These are phyloP conservation scores for Colletotrichum siamense DNA, from an alignment of 2,329 filamentous ascomycete genomes.

Conservation along the genomic window DNA sequence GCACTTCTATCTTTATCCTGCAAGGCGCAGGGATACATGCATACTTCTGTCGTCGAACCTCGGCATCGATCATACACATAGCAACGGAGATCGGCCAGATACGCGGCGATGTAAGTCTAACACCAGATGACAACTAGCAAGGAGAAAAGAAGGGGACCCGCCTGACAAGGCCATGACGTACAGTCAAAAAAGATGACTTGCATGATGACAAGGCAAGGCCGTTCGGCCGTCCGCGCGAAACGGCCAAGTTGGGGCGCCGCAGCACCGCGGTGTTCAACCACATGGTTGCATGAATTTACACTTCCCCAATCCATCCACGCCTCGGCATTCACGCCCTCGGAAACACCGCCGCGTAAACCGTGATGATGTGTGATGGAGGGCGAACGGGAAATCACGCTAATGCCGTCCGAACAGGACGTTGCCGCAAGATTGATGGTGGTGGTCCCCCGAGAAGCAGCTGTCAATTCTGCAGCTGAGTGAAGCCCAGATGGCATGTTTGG, in stretches of 20 bases:
- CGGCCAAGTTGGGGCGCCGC: background rate
- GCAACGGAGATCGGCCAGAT: too few species aligned
- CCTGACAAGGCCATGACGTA: background rate
- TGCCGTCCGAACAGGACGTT: background rate
- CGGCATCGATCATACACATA: background rate
- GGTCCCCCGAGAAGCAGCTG: background rate
- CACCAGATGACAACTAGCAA: background rate
- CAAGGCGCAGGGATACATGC: background rate
- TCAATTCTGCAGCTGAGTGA: background rate
- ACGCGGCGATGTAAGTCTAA: background rate
- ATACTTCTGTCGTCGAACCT: background rate
- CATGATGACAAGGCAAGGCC: background rate
- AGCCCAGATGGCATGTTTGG: background rate
- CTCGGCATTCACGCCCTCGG: background rate
- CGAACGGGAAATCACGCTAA: background rate
- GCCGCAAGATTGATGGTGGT: background rate
- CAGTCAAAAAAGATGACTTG: background rate
- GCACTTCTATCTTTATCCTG: background rate
- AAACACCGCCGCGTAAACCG: background rate
- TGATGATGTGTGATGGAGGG: background rate
- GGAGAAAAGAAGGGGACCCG: background rate
- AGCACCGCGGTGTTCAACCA: background rate
- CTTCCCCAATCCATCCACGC: background rate
- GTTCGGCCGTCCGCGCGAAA: background rate
- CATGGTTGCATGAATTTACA: background rate